These are phyloP conservation scores for Phyllosticta citriasiana DNA, from an alignment of 2,329 filamentous ascomycete genomes.

Conservation along the genomic window DNA sequence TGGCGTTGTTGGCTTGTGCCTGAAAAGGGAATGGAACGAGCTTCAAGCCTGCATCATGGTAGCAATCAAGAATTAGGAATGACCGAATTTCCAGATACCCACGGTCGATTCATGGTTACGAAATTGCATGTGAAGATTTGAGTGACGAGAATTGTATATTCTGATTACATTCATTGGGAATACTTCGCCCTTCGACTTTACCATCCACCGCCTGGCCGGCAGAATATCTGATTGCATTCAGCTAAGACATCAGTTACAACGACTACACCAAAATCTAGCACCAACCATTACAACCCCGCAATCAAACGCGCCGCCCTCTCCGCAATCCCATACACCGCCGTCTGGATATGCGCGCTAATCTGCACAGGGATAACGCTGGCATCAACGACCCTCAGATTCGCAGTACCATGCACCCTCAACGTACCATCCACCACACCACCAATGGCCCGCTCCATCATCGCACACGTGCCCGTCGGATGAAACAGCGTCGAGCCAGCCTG, in stretches of 20 bases:
- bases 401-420: slow-evolving; percentile 17
- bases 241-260: background rate
- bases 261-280: background rate
- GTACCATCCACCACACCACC: slow-evolving; percentile 18
- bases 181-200: too few species aligned
- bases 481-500: slow-evolving; percentile 19
- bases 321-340: slow-evolving; percentile 21
- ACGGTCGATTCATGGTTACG: background rate
- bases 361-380: slow-evolving; percentile 20
- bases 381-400: slow-evolving; percentile 20
- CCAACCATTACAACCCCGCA: background rate
- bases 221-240: too few species aligned
- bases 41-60: slow-evolving; percentile 8
- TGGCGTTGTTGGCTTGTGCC: slow-evolving; percentile 10
- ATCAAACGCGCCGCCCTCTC: slow-evolving; percentile 20
- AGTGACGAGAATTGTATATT: background rate
- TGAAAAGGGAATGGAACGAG: slow-evolving; percentile 7
- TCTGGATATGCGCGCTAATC: slow-evolving; percentile 11
- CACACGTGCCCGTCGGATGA: slow-evolving; percentile 28
- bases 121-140: background rate
- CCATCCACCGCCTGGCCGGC: too few species aligned
- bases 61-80: slow-evolving; percentile 9
- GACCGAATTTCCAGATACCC: slow-evolving; percentile 10
- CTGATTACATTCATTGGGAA: background rate
- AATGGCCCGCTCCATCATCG: slow-evolving; percentile 17